A percentile compares a stretch with the other conserved stretches of the same genome.
phyloP scores from a whole-genome alignment of 495 filamentous ascomycete species.

The Xylaria nigripes region DNA sequence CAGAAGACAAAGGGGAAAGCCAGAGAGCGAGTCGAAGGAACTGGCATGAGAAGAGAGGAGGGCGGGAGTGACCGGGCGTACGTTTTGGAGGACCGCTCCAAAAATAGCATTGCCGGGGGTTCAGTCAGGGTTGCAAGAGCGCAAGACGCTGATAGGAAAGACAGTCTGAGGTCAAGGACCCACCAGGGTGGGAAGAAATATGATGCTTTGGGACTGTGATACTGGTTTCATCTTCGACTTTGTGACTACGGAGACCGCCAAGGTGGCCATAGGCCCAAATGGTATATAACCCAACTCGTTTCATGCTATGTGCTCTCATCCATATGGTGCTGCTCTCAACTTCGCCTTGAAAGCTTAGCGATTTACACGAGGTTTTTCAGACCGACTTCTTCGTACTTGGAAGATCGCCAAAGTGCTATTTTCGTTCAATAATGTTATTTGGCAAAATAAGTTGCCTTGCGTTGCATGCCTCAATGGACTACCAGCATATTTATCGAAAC shows the following conservation, averaged over 20 bases:
- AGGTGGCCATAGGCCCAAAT: not conserved
- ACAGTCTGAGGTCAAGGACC: constrained; percentile 3
- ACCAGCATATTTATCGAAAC: too few species aligned
- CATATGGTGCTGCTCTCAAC: too few species aligned
- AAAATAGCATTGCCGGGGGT: not conserved
- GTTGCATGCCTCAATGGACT: too few species aligned
- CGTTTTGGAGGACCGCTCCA: not conserved
- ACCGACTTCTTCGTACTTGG: too few species aligned
- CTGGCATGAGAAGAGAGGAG: not conserved
- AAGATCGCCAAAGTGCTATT: too few species aligned
- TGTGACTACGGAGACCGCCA: not conserved
- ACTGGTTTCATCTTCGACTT: not conserved
- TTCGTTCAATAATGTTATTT: too few species aligned
- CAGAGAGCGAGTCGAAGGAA: not conserved
- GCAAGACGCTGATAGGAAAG: not conserved
- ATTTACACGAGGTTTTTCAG: too few species aligned
- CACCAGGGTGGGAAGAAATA: constrained; percentile 9
- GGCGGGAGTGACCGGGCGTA: not conserved
- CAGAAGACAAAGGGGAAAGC: constrained; percentile 27
- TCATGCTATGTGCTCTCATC: not conserved
- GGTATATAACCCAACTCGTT: not conserved
- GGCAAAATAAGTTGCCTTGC: too few species aligned
- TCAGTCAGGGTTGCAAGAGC: constrained; percentile 6
- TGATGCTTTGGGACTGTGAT: constrained; percentile 20
- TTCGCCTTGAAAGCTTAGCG: too few species aligned